A percentile compares a stretch with the other conserved stretches of the same genome.
These are phyloP conservation scores for Podila epicladia DNA, from an alignment of 192 early-diverging fungal genomes.

Conservation along the genomic window DNA sequence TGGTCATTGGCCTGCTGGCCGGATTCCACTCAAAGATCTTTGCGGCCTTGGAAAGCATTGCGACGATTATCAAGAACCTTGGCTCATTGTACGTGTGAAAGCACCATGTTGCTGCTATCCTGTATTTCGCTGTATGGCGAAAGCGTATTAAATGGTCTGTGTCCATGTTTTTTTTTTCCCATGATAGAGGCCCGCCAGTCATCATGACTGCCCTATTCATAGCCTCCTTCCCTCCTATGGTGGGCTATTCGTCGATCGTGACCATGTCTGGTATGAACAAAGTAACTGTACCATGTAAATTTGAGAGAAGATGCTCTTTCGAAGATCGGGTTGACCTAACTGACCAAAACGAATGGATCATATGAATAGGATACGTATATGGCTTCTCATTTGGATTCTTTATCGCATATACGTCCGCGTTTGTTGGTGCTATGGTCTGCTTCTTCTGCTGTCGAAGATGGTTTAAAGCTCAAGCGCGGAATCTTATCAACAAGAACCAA, in stretches of 20 bases:
- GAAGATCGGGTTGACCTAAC: too few species aligned
- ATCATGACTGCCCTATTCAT: slow-evolving; percentile 63
- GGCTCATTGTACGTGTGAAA: slow-evolving; percentile 48
- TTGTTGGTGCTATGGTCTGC: slow-evolving; percentile 61
- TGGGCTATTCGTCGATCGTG: slow-evolving; percentile 73
- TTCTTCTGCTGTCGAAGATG: slow-evolving; percentile 62
- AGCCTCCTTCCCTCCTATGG: slow-evolving; percentile 74
- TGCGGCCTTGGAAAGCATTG: slow-evolving; percentile 46
- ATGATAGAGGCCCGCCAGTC: slow-evolving; percentile 54
- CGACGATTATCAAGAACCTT: slow-evolving; percentile 45
- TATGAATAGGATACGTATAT: slow-evolving; percentile 63
- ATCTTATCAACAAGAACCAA: slow-evolving; percentile 55
- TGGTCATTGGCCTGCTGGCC: slow-evolving; percentile 41
- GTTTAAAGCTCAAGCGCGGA: slow-evolving; percentile 54
- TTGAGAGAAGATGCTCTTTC: not conserved
- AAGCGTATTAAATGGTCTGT: not conserved
- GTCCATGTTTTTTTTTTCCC: not conserved
- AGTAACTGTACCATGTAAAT: too few species aligned
- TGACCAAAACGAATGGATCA: not conserved
- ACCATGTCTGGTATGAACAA: slow-evolving; percentile 59
- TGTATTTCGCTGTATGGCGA: not conserved
- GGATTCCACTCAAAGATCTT: slow-evolving; percentile 53
- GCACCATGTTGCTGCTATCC: too few species aligned
- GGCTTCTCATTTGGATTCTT: slow-evolving; percentile 67
- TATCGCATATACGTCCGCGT: slow-evolving; percentile 67